Evolutionary conservation across 2,329 filamentous ascomycete genomes (phyloP).

Genomic region (Conoideocrella luteorostrata): DNA sequence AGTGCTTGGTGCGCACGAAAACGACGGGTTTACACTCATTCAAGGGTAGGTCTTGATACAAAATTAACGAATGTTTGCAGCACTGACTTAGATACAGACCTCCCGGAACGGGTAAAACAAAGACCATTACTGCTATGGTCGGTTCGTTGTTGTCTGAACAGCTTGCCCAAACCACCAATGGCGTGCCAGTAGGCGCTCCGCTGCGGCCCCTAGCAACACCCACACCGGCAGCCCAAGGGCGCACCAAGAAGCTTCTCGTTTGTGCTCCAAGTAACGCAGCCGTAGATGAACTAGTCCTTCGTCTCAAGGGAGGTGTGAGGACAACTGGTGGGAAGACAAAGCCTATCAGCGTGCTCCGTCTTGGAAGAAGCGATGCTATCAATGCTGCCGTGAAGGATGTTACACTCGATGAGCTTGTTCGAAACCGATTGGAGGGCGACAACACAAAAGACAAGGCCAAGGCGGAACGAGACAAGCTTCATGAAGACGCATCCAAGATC

Average conservation of each 20-base stretch:
- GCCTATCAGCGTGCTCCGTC: constrained; percentile 79
- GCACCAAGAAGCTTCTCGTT: constrained; percentile 78
- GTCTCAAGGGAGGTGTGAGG: constrained; percentile 81
- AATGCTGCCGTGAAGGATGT: constrained; percentile 85
- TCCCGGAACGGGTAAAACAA: constrained; percentile 95
- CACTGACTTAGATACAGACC: constrained; percentile 49
- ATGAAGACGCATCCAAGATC: constrained; percentile 60
- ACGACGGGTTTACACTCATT: constrained; percentile 94
- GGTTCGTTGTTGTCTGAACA: constrained; percentile 59
- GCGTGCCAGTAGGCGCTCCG: constrained; percentile 24
- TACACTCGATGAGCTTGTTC: constrained; percentile 87
- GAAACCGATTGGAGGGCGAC: constrained; percentile 59
- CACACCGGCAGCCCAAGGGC: constrained; percentile 19
- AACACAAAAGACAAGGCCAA: constrained; percentile 51
- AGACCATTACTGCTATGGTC: constrained; percentile 95
- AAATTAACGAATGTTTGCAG: constrained; percentile 4
- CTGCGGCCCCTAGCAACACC: constrained; percentile 20
- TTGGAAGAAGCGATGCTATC: constrained; percentile 88
- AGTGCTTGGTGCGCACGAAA: constrained; percentile 85
- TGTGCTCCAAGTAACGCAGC: constrained; percentile 98
- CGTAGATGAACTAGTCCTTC: constrained; percentile 90
- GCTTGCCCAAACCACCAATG: constrained; percentile 26
- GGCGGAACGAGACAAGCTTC: constrained; percentile 51
- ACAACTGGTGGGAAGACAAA: constrained; percentile 65
- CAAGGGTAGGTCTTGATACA: constrained; percentile 57